Percentiles rank a stretch among this genome's conserved stretches.
These are phyloP conservation scores for Corchorus capsularis DNA, from an alignment of 345 rosid genomes.

Conservation along the genomic window DNA sequence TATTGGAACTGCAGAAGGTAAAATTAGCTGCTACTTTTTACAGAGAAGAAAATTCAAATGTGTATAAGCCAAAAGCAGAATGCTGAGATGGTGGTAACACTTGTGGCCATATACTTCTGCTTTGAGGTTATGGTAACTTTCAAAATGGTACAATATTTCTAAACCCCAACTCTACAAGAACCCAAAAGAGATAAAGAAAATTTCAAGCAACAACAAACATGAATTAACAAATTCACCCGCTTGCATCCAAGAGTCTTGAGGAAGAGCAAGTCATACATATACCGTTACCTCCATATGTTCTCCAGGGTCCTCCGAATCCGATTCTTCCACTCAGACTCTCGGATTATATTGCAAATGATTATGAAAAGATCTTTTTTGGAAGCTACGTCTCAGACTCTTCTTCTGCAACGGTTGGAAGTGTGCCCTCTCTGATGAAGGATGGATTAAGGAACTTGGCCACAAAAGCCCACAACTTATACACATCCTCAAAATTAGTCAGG, in stretches of 20 bases:
- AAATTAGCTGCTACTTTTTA: slow-evolving; percentile 31
- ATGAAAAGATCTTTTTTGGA: neutral
- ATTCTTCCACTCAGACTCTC: slow-evolving; percentile 37
- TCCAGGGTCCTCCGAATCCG: slow-evolving; percentile 21
- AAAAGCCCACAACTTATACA: slow-evolving; percentile 86
- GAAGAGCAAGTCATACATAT: slow-evolving; percentile 33
- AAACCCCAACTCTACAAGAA: slow-evolving; percentile 53
- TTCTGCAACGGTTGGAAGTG: slow-evolving; percentile 65
- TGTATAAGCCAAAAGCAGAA: slow-evolving; percentile 38
- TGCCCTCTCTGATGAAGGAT: slow-evolving; percentile 59
- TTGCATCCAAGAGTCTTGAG: slow-evolving; percentile 32
- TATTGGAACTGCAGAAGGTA: slow-evolving; percentile 21
- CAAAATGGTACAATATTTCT: slow-evolving; percentile 45
- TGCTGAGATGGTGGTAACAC: slow-evolving; percentile 11
- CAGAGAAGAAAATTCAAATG: slow-evolving; percentile 34
- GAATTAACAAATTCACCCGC: slow-evolving; percentile 59
- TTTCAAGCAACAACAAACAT: slow-evolving; percentile 43
- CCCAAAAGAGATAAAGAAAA: slow-evolving; percentile 25
- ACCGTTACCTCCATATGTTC: slow-evolving; percentile 16
- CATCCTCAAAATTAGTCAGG: slow-evolving; percentile 95
- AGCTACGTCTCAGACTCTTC: slow-evolving; percentile 67
- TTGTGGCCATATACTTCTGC: slow-evolving; percentile 36
- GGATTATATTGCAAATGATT: slow-evolving; percentile 18
- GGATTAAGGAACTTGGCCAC: slow-evolving; percentile 92
- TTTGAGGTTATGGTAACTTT: slow-evolving; percentile 29